Conservation (phyloP, 345 rosid genomes). For the Orychophragmus violaceus region DNA sequence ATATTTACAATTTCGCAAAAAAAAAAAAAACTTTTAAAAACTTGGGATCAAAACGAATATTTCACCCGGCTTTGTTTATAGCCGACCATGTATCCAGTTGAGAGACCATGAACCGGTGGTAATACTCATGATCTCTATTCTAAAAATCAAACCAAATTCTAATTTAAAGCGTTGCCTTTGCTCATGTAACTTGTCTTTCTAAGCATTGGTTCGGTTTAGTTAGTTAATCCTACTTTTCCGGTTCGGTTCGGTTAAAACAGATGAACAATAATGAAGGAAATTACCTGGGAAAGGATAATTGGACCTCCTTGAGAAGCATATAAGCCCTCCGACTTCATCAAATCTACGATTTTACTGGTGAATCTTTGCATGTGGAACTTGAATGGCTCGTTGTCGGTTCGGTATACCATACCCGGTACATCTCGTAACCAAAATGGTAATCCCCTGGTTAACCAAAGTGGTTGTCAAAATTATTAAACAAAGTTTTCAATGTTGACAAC, state of each 20-base stretch:
- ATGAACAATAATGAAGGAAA: neutral
- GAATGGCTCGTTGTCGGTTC: slow-evolving; percentile 75
- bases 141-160: no score
- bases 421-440: slow-evolving; percentile 88
- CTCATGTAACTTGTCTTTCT: neutral
- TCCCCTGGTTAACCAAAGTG: slow-evolving; percentile 44
- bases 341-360: slow-evolving; percentile 50
- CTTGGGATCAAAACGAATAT: no score
- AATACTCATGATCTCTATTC: no score
- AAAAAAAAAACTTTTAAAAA: no score
- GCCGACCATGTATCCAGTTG: no score
- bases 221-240: neutral
- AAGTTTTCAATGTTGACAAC: neutral
- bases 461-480: neutral
- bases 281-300: slow-evolving; percentile 80
- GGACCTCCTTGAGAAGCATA: slow-evolving; percentile 96
- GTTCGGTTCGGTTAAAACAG: neutral
- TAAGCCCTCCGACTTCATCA: slow-evolving; percentile 73
- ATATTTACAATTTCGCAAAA: no score
- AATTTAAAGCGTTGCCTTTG: neutral
- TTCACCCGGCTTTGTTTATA: no score
- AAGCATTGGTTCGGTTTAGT: neutral
- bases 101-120: no score
- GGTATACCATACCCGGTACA: slow-evolving; percentile 58
- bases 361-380: slow-evolving; percentile 74